Percentiles rank a stretch among this genome's conserved stretches.
Evolutionary conservation across 192 early-diverging fungal genomes (phyloP).

Genomic region (Coemansia sp.): DNA sequence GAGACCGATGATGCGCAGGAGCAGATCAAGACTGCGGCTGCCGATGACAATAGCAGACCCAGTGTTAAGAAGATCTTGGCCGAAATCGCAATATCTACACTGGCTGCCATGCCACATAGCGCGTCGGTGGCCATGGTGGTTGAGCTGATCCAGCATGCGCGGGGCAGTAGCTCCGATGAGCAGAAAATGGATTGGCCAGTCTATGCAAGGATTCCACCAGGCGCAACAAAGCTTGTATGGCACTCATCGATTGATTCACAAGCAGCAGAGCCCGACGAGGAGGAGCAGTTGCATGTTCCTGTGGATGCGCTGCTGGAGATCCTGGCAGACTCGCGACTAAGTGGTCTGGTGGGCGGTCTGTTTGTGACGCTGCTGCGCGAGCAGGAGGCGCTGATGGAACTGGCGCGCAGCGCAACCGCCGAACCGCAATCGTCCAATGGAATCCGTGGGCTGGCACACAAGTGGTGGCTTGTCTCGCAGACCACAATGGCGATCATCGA

Average conservation of each 20-base stretch:
- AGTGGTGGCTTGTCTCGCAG: slow-evolving; percentile 53
- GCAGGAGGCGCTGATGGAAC: slow-evolving; percentile 57
- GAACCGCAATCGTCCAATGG: too few species aligned
- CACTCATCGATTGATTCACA: background rate
- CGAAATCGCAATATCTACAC: slow-evolving; percentile 15
- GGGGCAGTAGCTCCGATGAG: slow-evolving; percentile 1
- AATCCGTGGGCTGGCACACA: slow-evolving; percentile 7
- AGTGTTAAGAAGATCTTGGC: slow-evolving; percentile 55
- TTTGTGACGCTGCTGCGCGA: slow-evolving; percentile 77
- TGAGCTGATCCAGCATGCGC: slow-evolving; percentile 24
- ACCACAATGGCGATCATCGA: slow-evolving; percentile 63
- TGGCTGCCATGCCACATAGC: slow-evolving; percentile 22
- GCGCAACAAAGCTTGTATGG: slow-evolving; percentile 9
- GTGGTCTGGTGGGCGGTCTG: slow-evolving; percentile 62
- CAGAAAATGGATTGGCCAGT: slow-evolving; percentile 35
- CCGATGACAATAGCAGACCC: slow-evolving; percentile 25
- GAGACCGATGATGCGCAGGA: slow-evolving; percentile 11
- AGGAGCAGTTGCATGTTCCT: slow-evolving; percentile 55
- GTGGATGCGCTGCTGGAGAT: slow-evolving; percentile 67
- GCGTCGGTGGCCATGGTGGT: slow-evolving; percentile 28
- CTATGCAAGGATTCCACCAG: slow-evolving; percentile 3
- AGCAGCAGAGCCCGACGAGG: background rate
- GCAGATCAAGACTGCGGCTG: slow-evolving; percentile 27
- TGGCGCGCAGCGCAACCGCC: slow-evolving; percentile 18
- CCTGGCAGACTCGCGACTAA: slow-evolving; percentile 26